Evolutionary conservation across 2,329 filamentous ascomycete genomes (phyloP), one percentile per base, ranked within the genome.

Genomic region (Calonectria honghensis): DNA sequence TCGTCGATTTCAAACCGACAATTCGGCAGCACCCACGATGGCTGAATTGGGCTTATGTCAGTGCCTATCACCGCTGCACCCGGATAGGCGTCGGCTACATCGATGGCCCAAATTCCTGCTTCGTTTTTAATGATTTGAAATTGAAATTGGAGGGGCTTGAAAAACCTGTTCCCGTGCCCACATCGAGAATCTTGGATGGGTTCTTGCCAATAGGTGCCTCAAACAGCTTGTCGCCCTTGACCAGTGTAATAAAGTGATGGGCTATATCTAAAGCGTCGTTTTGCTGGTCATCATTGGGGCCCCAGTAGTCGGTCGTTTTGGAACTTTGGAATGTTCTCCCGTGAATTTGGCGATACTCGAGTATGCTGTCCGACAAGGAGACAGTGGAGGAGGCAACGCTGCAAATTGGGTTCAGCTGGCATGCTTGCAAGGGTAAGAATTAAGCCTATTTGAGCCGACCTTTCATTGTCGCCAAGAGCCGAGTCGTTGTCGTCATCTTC

Each of bases 41-140:
- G 50, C 24, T 73, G 71, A 4, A 69, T 69, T 7, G 65, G 37
- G 9, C 57, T 51, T 14, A 69, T 50, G 18, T 73, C 71, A 24
- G 57, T 73, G 24, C 71, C 71, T 2, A 65, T 41, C 2, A 73
- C 66, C 24, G 51, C 24, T 35, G 71, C 39, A 6, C 29, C 54
- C 0, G 66, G 48, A 39, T 32, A 69, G 0, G 29, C 18, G 20
- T 73, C 71, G 7, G 71, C 71, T 11, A 69, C 32, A 13, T 73
- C 66, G 4, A 73, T 69, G 4, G 71, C 71, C 71, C 71, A 73
- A n/a, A 66, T 50, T 20, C 71, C 57, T 63, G 14, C 14, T 41
- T 7, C 14, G 9, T 24, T 10, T 63, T 63, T 45, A 63, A 24
- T 10, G 27, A 41, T n/a, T 10, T 29, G n/a, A 5, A 9, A 31